Evolutionary conservation across 345 rosid species (phyloP).

Genomic region (Limnanthes douglasii): DNA sequence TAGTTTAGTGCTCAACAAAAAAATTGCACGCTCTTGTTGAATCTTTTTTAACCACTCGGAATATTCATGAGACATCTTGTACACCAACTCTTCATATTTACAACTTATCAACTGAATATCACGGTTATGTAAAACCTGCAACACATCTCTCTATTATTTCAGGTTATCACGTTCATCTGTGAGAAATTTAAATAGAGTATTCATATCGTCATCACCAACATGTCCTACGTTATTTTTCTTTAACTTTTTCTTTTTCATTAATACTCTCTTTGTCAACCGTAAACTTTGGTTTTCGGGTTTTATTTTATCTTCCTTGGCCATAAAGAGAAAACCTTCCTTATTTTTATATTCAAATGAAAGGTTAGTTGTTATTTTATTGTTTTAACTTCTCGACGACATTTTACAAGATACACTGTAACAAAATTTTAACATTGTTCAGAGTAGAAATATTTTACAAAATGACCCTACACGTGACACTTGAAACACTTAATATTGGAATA

Average conservation of each 20-base stretch:
- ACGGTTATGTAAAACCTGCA: constrained; percentile 42
- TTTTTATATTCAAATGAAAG: too few relatives aligned
- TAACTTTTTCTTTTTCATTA: constrained; percentile 78
- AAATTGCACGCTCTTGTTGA: constrained; percentile 72
- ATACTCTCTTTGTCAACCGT: constrained; percentile 88
- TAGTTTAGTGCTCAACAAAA: constrained; percentile 66
- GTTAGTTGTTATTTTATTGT: too few relatives aligned
- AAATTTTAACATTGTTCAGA: too few relatives aligned
- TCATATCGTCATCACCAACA: constrained; percentile 47
- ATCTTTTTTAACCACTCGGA: constrained; percentile 77
- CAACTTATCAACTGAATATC: constrained; percentile 45
- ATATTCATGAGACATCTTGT: constrained; percentile 58
- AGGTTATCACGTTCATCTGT: constrained; percentile 74
- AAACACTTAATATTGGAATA: too few relatives aligned
- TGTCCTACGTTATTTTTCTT: constrained; percentile 39
- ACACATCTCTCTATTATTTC: constrained; percentile 50
- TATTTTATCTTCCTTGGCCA: constrained; percentile 68
- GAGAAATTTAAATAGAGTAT: constrained; percentile 41
- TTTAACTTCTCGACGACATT: too few relatives aligned
- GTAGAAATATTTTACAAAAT: too few relatives aligned
- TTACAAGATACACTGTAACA: too few relatives aligned
- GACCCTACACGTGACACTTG: too few relatives aligned
- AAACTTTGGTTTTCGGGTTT: constrained; percentile 62
- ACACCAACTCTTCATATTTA: constrained; percentile 82
- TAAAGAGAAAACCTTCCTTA: too few relatives aligned